Conservation (phyloP, 202 grass and related monocot genomes). For the Miscanthus sacchariflorus region DNA sequence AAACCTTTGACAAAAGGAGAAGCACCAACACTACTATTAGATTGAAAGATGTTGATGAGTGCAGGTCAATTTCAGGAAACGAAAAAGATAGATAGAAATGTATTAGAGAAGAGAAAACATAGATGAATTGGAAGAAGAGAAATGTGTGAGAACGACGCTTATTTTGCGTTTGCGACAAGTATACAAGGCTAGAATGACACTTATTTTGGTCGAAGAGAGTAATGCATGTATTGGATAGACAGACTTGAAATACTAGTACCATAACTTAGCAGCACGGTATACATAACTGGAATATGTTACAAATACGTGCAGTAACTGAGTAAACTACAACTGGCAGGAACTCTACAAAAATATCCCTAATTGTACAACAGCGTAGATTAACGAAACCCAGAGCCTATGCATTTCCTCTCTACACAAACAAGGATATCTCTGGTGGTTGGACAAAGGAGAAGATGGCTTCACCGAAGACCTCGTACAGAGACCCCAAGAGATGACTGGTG, state of each 20-base stretch:
- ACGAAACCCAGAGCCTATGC: background rate
- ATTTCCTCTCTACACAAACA: conserved; percentile 63
- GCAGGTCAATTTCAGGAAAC: too few species aligned
- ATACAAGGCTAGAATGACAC: too few species aligned
- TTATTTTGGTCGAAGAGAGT: too few species aligned
- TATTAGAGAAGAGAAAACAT: too few species aligned
- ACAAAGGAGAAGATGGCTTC: conserved; percentile 87
- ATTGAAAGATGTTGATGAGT: too few species aligned
- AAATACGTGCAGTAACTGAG: background rate
- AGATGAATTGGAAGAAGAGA: too few species aligned
- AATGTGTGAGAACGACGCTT: too few species aligned
- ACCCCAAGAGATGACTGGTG: conserved; percentile 64
- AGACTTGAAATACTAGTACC: too few species aligned
- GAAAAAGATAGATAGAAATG: too few species aligned
- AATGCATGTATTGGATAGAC: background rate
- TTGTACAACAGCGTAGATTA: conserved; percentile 14
- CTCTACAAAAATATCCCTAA: background rate
- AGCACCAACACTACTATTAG: too few species aligned
- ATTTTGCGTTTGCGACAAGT: too few species aligned
- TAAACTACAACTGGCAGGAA: conserved; percentile 2
- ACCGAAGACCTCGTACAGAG: conserved; percentile 72
- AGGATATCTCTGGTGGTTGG: conserved; percentile 67
- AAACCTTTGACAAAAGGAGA: too few species aligned
- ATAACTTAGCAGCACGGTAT: background rate
- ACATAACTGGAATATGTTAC: background rate